phyloP scores from a whole-genome alignment of 2,329 filamentous ascomycete genomes.

The Claviceps sp. region DNA sequence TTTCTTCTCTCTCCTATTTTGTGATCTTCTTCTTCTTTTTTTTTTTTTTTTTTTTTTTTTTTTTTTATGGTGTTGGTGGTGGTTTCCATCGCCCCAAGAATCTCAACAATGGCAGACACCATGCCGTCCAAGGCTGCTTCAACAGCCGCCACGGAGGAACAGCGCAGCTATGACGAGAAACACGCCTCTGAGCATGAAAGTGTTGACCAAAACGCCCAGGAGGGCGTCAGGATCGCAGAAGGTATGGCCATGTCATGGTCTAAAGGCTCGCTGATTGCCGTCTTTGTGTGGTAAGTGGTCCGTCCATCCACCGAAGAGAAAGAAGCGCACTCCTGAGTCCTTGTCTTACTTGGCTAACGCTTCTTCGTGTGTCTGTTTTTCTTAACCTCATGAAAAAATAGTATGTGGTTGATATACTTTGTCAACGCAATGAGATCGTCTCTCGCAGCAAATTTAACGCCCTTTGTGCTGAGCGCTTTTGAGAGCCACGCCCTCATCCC shows the following conservation, averaged over 20 bases:
- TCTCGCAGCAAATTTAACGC: neutral
- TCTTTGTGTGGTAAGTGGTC: conserved; percentile 2
- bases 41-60: neutral
- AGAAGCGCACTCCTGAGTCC: no score
- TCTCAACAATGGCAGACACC: neutral
- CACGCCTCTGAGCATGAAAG: neutral
- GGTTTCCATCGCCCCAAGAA: neutral
- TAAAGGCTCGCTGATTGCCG: conserved; percentile 1
- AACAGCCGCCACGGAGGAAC: neutral
- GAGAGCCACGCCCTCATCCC: conserved; percentile 38
- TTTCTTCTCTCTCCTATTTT: neutral
- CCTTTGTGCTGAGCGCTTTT: conserved; percentile 26
- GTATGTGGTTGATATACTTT: conserved; percentile 6
- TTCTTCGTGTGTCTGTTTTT: neutral
- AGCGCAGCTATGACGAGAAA: neutral
- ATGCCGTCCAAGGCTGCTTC: neutral
- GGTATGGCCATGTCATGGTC: conserved; percentile 3
- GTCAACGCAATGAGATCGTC: conserved; percentile 3
- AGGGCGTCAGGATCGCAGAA: conserved; percentile 1
- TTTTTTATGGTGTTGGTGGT: neutral
- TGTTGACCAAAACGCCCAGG: neutral
- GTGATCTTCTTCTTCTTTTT: neutral
- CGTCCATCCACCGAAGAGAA: neutral
- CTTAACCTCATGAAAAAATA: neutral
- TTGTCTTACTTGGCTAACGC: no score